Conservation (phyloP, 176 grass and related monocot species). For the Coix lacrymajobi region DNA sequence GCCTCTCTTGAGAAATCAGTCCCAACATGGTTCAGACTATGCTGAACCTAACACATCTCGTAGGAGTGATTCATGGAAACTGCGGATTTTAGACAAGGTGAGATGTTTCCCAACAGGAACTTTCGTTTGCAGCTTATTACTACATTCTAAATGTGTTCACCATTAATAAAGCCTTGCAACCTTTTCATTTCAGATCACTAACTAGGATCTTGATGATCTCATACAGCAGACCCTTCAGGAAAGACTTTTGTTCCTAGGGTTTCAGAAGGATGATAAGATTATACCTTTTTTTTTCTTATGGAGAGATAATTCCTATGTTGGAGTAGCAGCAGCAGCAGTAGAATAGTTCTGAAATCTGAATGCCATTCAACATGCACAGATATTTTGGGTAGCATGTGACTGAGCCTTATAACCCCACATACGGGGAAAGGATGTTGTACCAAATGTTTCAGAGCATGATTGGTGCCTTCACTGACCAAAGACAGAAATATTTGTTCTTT, state of each 20-base stretch:
- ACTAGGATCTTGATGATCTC: conserved; percentile 17
- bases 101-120: not conserved
- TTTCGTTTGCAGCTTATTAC: not conserved
- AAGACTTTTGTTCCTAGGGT: conserved; percentile 12
- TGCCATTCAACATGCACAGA: conserved; percentile 48
- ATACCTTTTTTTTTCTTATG: conserved; percentile 17
- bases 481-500: not conserved
- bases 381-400: conserved; percentile 76
- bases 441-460: conserved; percentile 4
- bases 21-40: conserved; percentile 26
- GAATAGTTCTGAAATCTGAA: not conserved
- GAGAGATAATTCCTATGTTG: not conserved
- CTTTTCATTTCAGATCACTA: conserved; percentile 46
- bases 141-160: not conserved
- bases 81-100: conserved; percentile 67
- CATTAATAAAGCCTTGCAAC: not conserved
- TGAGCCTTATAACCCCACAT: conserved; percentile 24
- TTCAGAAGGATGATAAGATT: not conserved
- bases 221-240: conserved; percentile 9
- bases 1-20: conserved; percentile 74
- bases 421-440: conserved; percentile 6
- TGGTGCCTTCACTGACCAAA: conserved; percentile 1
- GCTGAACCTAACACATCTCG: conserved; percentile 39
- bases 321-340: not conserved
- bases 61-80: conserved; percentile 67